These are phyloP conservation scores for Onygena corvina DNA, from an alignment of 2,329 filamentous ascomycete species.

Conservation along the genomic window DNA sequence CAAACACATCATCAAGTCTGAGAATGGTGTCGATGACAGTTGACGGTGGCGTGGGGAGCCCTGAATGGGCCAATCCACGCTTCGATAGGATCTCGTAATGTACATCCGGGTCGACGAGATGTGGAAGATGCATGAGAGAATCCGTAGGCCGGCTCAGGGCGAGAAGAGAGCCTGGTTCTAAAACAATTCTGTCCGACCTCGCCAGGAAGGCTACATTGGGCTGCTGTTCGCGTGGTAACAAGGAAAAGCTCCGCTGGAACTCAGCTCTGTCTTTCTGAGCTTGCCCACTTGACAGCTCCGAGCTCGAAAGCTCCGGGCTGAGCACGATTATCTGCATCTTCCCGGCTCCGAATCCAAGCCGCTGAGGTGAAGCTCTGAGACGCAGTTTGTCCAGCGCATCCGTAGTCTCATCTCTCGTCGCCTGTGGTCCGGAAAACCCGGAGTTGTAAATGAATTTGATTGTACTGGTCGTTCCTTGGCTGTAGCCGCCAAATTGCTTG, in stretches of 20 bases:
- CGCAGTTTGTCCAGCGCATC: background rate
- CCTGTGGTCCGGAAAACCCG: background rate
- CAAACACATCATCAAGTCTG: background rate
- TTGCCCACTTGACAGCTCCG: background rate
- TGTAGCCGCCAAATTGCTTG: background rate
- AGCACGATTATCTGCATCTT: background rate
- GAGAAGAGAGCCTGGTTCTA: background rate
- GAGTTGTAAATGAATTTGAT: background rate
- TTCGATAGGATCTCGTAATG: background rate
- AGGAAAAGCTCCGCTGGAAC: background rate
- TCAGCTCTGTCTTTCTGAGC: background rate
- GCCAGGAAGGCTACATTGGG: background rate
- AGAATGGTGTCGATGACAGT: background rate
- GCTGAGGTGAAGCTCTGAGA: background rate
- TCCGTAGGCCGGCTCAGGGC: background rate
- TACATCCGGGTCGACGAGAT: background rate
- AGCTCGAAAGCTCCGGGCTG: background rate
- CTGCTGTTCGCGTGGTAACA: background rate
- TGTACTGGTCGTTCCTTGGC: background rate
- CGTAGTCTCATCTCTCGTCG: background rate
- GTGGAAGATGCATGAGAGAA: background rate
- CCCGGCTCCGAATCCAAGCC: background rate
- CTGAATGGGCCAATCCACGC: background rate
- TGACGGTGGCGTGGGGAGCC: background rate
- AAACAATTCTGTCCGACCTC: background rate